Conservation (phyloP, 805 yeast genomes). For the Sporopachydermia quercuum region DNA sequence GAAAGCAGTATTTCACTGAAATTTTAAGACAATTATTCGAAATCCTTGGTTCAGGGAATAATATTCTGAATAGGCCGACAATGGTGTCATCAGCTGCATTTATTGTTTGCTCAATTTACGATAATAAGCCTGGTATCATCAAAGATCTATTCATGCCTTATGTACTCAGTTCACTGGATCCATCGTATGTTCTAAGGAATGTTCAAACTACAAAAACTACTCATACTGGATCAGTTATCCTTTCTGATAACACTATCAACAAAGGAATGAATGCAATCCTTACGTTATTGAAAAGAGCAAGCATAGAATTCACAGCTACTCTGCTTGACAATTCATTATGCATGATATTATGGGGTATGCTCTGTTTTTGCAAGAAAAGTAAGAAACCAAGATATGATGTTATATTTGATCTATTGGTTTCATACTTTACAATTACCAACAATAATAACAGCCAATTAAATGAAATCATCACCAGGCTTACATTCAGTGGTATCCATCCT, state of each 20-base stretch:
- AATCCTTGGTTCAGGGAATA: slow-evolving; percentile 21
- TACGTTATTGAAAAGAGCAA: slow-evolving; percentile 33
- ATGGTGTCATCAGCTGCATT: slow-evolving; percentile 24
- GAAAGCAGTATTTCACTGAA: slow-evolving; percentile 36
- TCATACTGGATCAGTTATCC: background rate
- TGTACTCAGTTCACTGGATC: slow-evolving; percentile 1
- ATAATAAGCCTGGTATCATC: slow-evolving; percentile 32
- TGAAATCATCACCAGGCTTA: background rate
- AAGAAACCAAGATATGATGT: slow-evolving; percentile 9
- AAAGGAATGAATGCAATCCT: slow-evolving; percentile 51
- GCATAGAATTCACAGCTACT: slow-evolving; percentile 5
- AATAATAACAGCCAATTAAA: slow-evolving; percentile 2
- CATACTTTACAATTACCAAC: slow-evolving; percentile 8
- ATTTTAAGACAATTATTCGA: slow-evolving; percentile 52
- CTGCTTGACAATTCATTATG: slow-evolving; percentile 4
- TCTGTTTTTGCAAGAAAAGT: slow-evolving; percentile 7
- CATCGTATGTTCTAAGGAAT: slow-evolving; percentile 2
- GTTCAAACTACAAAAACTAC: background rate
- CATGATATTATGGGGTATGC: slow-evolving; percentile 12
- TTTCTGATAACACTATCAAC: slow-evolving; percentile 34
- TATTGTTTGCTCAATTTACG: slow-evolving; percentile 36
- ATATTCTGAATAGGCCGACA: background rate
- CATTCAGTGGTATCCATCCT: background rate
- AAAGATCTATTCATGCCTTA: slow-evolving; percentile 42
- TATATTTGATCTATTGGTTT: slow-evolving; percentile 4